These are phyloP conservation scores for Escovopsis sp. DNA, from an alignment of 2,329 filamentous ascomycete species.

Conservation along the genomic window DNA sequence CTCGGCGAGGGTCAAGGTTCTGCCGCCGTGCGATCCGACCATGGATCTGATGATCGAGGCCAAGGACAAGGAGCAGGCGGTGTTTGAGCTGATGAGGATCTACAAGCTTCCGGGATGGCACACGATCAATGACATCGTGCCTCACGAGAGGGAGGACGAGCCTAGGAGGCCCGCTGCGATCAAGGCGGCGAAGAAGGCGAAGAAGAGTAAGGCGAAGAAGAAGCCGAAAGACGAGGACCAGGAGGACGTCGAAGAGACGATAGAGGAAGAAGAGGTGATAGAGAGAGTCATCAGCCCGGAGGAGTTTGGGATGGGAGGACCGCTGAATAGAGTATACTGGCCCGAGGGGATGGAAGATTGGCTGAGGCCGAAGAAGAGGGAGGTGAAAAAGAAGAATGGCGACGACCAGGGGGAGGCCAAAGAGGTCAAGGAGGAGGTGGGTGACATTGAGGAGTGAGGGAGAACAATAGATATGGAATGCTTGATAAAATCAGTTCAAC, in stretches of 20 bases:
- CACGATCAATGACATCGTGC: constrained; percentile 60
- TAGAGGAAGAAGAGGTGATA: constrained; percentile 21
- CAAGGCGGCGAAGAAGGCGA: constrained; percentile 26
- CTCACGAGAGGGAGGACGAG: constrained; percentile 63
- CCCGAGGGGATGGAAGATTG: constrained; percentile 81
- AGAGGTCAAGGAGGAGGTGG: not conserved
- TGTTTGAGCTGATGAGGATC: constrained; percentile 83
- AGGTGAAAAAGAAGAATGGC: constrained; percentile 27
- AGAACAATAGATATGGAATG: not conserved
- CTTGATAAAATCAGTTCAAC: not conserved
- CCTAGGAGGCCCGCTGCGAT: constrained; percentile 28
- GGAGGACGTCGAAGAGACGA: constrained; percentile 17
- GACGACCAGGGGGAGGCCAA: no score
- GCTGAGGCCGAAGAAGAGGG: constrained; percentile 66
- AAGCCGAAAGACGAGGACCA: constrained; percentile 10
- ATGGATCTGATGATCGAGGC: constrained; percentile 99
- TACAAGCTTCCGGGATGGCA: constrained; percentile 74
- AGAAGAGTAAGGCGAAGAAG: constrained; percentile 20
- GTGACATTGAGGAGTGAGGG: not conserved
- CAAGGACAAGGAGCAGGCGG: constrained; percentile 94
- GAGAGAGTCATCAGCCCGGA: constrained; percentile 41
- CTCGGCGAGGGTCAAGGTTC: constrained; percentile 57
- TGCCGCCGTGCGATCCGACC: constrained; percentile 67
- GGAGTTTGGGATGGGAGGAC: constrained; percentile 76
- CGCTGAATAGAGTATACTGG: constrained; percentile 76